Conservation (phyloP, 768 basidiomycete species). For the Cystofilobasidium bisporidii region DNA sequence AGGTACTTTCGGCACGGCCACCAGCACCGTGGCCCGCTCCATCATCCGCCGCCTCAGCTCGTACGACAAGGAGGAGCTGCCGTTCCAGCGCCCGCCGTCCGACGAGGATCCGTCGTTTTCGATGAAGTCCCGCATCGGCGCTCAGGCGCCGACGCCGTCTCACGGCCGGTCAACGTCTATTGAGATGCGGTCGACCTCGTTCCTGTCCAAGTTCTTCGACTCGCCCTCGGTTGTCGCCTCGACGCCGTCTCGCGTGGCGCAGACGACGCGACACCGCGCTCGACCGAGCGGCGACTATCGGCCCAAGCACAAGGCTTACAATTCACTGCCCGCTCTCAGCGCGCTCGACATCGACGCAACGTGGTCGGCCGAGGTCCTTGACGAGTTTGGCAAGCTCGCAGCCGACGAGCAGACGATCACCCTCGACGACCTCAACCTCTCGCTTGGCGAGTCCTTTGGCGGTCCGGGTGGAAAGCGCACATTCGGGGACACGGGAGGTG, state of each 20-base stretch:
- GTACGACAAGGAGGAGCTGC: slow-evolving; percentile 2
- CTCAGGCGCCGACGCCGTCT: slow-evolving; percentile 13
- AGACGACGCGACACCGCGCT: neutral
- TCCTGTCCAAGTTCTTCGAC: slow-evolving; percentile 2
- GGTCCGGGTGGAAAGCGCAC: neutral
- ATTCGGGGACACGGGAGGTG: neutral
- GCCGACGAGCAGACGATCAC: neutral
- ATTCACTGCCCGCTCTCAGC: neutral
- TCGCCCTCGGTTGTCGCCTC: slow-evolving; percentile 12
- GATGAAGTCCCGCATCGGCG: neutral
- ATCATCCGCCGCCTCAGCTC: slow-evolving; percentile 1
- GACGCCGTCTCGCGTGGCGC: neutral
- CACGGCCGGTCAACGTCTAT: slow-evolving; percentile 19
- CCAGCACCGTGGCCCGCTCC: neutral
- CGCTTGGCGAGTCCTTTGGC: neutral
- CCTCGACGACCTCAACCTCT: neutral
- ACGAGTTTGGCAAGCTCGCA: neutral
- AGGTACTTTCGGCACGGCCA: neutral
- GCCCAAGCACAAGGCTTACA: slow-evolving; percentile 14
- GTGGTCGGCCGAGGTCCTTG: slow-evolving; percentile 2
- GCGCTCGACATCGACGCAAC: neutral
- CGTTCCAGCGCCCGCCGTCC: neutral
- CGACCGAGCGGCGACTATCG: neutral
- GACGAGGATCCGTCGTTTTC: neutral
- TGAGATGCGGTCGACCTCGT: neutral